A percentile compares a stretch with the other conserved stretches of the same genome.
Conservation (phyloP, 805 yeast species). For the Kodamaea jinghongensis region DNA sequence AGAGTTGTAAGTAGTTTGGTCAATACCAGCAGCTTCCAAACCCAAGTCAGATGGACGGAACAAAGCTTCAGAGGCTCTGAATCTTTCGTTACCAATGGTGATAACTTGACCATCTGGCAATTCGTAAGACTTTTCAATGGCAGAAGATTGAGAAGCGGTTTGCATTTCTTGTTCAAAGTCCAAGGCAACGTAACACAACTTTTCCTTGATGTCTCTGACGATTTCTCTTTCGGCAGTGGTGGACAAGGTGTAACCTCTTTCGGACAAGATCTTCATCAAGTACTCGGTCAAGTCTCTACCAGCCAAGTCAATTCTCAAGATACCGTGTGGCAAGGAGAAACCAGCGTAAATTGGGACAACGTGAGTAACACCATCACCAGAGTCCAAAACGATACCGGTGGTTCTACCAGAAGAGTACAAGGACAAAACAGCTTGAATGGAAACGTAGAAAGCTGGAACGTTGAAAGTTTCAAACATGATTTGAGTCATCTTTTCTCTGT, state of each 20-base stretch:
- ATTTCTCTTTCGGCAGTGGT: slow-evolving; percentile 99
- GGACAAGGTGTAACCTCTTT: slow-evolving; percentile 98
- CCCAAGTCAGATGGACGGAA: slow-evolving; percentile 95
- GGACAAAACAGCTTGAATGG: slow-evolving; percentile 97
- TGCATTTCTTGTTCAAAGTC: slow-evolving; percentile 99
- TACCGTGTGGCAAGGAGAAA: slow-evolving; percentile 98
- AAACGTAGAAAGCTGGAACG: slow-evolving; percentile 98
- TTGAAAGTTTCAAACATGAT: slow-evolving; percentile 98
- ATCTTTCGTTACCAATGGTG: slow-evolving; percentile 99
- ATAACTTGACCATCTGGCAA: slow-evolving; percentile 99
- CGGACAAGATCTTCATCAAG: slow-evolving; percentile 96
- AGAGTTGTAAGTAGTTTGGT: slow-evolving; percentile 93
- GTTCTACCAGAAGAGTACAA: slow-evolving; percentile 99
- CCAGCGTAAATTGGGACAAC: slow-evolving; percentile 99
- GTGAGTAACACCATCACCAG: slow-evolving; percentile 99
- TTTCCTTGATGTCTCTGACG: slow-evolving; percentile 92
- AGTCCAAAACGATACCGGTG: slow-evolving; percentile 98
- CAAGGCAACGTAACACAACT: slow-evolving; percentile 97
- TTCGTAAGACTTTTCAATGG: slow-evolving; percentile 98
- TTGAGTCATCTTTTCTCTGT: slow-evolving; percentile 99
- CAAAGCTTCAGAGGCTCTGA: slow-evolving; percentile 99
- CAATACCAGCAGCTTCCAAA: slow-evolving; percentile 97
- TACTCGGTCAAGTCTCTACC: slow-evolving; percentile 99
- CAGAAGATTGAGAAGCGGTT: slow-evolving; percentile 97
- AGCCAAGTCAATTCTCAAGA: slow-evolving; percentile 97